A percentile compares a stretch with the other conserved stretches of the same genome.
Conservation (phyloP, 1,284 basidiomycete species). For the Ceraceosorus guamensis region DNA sequence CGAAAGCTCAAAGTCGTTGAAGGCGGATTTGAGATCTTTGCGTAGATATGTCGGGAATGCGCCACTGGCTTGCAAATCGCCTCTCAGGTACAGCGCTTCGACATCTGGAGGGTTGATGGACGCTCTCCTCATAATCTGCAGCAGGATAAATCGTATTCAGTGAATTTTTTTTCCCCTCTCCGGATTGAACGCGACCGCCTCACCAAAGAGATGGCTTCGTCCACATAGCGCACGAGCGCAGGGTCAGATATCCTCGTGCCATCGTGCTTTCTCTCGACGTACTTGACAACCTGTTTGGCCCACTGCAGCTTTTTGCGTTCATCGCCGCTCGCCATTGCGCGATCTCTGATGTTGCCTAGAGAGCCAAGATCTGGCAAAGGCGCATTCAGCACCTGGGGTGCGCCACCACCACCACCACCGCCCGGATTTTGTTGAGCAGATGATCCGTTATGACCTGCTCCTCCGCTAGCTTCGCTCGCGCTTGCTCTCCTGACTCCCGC, state of each 20-base stretch:
- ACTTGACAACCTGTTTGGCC: slow-evolving; percentile 70
- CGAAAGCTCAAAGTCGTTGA: slow-evolving; percentile 64
- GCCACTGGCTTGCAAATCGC: slow-evolving; percentile 64
- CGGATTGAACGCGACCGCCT: background rate
- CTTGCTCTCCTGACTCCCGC: slow-evolving; percentile 8
- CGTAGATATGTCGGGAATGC: slow-evolving; percentile 50
- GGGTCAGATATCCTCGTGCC: slow-evolving; percentile 57
- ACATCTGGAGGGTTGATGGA: slow-evolving; percentile 53
- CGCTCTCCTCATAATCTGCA: slow-evolving; percentile 25
- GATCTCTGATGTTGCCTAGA: slow-evolving; percentile 24
- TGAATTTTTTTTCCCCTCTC: too few relatives aligned
- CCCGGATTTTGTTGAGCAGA: background rate
- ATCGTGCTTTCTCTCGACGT: slow-evolving; percentile 57
- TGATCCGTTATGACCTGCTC: background rate
- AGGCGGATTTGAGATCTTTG: slow-evolving; percentile 69
- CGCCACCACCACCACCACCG: background rate
- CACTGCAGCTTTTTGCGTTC: slow-evolving; percentile 62
- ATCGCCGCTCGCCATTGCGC: slow-evolving; percentile 49
- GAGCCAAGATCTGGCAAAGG: slow-evolving; percentile 36
- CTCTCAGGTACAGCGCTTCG: slow-evolving; percentile 69
- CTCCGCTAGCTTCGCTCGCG: background rate
- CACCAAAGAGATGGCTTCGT: slow-evolving; percentile 57
- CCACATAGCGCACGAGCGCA: slow-evolving; percentile 58
- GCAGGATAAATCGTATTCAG: background rate
- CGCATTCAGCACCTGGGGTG: slow-evolving; percentile 21